Conservation (phyloP, 768 basidiomycete genomes). For the Pisolithus marmoratus region DNA sequence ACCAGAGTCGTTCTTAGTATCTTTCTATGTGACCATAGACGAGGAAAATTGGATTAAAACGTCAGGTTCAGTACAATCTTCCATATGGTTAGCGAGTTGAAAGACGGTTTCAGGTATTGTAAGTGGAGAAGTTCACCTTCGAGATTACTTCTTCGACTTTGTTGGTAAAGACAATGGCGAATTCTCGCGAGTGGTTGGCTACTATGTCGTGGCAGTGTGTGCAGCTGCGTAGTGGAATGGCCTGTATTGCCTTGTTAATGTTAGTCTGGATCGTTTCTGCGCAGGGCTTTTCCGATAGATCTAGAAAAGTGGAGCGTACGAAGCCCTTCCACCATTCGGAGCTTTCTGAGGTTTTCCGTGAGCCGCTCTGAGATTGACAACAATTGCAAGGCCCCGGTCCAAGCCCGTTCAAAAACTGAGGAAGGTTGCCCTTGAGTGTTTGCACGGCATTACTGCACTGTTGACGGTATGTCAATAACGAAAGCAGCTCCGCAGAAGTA, state of each 20-base stretch:
- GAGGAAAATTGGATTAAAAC: not conserved
- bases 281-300: slow-evolving; percentile 15
- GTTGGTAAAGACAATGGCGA: slow-evolving; percentile 4
- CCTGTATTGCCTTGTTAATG: not conserved
- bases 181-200: slow-evolving; percentile 6
- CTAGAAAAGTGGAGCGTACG: slow-evolving; percentile 7
- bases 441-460: slow-evolving; percentile 9
- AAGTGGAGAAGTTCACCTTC: slow-evolving; percentile 1
- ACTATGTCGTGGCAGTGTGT: not conserved
- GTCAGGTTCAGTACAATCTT: slow-evolving; percentile 9
- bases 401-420: slow-evolving; percentile 5
- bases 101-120: no score
- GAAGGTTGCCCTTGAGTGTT: not conserved
- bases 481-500: slow-evolving; percentile 20
- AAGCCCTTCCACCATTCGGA: slow-evolving; percentile 18
- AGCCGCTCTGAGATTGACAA: not conserved
- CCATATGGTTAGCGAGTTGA: not conserved
- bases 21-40: not conserved
- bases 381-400: not conserved
- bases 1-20: not conserved
- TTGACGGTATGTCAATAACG: slow-evolving; percentile 17
- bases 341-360: no score
- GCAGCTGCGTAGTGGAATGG: not conserved
- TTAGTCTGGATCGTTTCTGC: not conserved
- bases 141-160: slow-evolving; percentile 9